Percentiles rank a stretch among this genome's conserved stretches.
phyloP scores from a whole-genome alignment of 208 protist species.

The Leishmania arabica region DNA sequence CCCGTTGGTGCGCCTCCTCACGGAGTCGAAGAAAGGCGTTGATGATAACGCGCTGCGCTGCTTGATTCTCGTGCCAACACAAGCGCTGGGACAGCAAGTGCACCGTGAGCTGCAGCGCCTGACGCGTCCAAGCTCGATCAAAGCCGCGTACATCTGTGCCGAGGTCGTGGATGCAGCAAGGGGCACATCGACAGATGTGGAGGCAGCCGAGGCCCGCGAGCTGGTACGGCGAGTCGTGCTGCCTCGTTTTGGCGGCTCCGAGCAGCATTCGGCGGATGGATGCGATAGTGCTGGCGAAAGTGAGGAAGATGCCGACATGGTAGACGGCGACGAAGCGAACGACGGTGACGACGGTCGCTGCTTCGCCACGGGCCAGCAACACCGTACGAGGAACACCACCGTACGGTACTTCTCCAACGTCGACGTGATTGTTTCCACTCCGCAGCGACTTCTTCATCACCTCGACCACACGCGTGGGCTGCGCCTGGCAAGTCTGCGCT shows the following conservation, averaged over 20 bases:
- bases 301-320: neutral
- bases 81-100: constrained; percentile 82
- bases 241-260: constrained; percentile 7
- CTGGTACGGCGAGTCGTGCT: constrained; percentile 51
- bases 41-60: constrained; percentile 69
- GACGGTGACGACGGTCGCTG: neutral
- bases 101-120: constrained; percentile 65
- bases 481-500: constrained; percentile 54
- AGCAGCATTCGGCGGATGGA: neutral
- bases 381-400: neutral
- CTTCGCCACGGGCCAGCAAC: neutral
- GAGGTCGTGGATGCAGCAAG: constrained; percentile 12
- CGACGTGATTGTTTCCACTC: constrained; percentile 84
- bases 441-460: constrained; percentile 82
- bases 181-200: neutral
- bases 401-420: constrained; percentile 69
- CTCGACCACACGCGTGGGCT: constrained; percentile 70
- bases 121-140: constrained; percentile 69
- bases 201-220: constrained; percentile 44
- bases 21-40: constrained; percentile 52
- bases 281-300: neutral
- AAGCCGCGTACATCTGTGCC: constrained; percentile 58
- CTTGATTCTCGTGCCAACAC: constrained; percentile 85
- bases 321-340: neutral
- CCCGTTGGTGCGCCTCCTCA: constrained; percentile 69